Percentiles rank a stretch among this genome's conserved stretches.
phyloP scores from a whole-genome alignment of 2,329 filamentous ascomycete genomes.

The Fusarium dlaminii region DNA sequence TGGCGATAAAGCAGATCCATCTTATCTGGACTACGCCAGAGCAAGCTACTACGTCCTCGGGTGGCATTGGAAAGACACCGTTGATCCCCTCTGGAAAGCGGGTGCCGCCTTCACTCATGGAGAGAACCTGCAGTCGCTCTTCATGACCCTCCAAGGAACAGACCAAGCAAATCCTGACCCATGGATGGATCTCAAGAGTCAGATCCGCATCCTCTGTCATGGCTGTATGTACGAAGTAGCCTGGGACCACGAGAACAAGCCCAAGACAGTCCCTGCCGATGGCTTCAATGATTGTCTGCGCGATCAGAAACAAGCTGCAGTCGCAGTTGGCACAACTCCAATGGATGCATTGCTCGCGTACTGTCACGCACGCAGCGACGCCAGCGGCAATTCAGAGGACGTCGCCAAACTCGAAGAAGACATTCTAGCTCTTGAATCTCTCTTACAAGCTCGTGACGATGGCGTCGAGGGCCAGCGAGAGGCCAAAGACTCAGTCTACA shows the following conservation, averaged over 20 bases:
- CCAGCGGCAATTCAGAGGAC: background rate
- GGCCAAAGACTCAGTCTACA: constrained; percentile 45
- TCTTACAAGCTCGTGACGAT: constrained; percentile 46
- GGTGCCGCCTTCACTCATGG: background rate
- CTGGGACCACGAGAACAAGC: constrained; percentile 46
- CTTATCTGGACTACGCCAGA: constrained; percentile 41
- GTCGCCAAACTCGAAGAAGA: constrained; percentile 41
- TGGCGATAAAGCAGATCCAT: background rate
- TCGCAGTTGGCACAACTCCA: constrained; percentile 49
- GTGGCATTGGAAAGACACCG: constrained; percentile 46
- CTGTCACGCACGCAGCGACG: constrained; percentile 40
- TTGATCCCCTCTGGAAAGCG: constrained; percentile 33
- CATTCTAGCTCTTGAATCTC: constrained; percentile 40
- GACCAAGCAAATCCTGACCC: background rate
- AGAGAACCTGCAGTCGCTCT: constrained; percentile 28
- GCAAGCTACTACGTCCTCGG: constrained; percentile 53
- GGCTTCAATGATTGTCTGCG: constrained; percentile 25
- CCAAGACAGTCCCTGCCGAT: constrained; percentile 47
- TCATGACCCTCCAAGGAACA: constrained; percentile 33
- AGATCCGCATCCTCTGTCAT: constrained; percentile 44
- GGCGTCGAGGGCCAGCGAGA: constrained; percentile 45
- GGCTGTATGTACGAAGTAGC: constrained; percentile 51
- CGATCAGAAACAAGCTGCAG: constrained; percentile 38
- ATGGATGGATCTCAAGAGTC: constrained; percentile 29
- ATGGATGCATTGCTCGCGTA: constrained; percentile 52